Conservation (phyloP, 1,284 basidiomycete species). For the Baeospora myosura region DNA sequence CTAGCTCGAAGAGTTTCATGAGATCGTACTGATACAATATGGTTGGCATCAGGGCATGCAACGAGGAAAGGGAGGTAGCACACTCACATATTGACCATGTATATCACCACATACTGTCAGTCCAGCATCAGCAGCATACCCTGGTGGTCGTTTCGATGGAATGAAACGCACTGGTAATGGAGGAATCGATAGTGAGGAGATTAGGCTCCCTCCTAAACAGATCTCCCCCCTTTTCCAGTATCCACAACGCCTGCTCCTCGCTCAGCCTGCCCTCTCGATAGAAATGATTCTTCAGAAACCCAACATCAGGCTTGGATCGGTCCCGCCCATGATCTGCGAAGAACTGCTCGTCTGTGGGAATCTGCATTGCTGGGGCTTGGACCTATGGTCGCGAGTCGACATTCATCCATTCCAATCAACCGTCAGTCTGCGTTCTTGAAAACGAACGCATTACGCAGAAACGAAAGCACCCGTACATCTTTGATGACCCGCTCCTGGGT, state of each 20-base stretch:
- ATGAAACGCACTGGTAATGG: conserved; percentile 70
- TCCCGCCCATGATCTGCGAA: conserved; percentile 68
- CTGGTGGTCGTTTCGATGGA: too few species aligned
- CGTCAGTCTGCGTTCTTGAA: neutral
- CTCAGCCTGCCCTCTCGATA: conserved; percentile 91
- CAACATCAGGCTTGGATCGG: conserved; percentile 86
- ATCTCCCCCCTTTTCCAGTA: conserved; percentile 75
- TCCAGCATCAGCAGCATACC: conserved; percentile 2
- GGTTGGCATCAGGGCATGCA: neutral
- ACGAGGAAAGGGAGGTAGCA: neutral
- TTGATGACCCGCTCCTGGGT: conserved; percentile 83
- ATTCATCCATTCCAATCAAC: neutral
- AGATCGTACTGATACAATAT: conserved; percentile 75
- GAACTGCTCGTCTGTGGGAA: conserved; percentile 92
- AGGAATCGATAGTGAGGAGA: conserved; percentile 85
- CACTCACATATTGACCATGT: conserved; percentile 87
- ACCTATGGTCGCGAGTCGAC: too few species aligned
- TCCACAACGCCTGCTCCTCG: conserved; percentile 87
- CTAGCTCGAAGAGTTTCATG: conserved; percentile 94
- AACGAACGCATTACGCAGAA: conserved; percentile 4
- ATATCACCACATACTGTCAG: conserved; percentile 87
- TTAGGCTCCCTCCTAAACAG: conserved; percentile 77
- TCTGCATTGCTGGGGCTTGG: conserved; percentile 90
- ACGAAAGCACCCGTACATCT: conserved; percentile 45
- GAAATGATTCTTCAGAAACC: conserved; percentile 98